These are phyloP conservation scores for Arachis monticola DNA, from an alignment of 331 rosid genomes.

Conservation along the genomic window DNA sequence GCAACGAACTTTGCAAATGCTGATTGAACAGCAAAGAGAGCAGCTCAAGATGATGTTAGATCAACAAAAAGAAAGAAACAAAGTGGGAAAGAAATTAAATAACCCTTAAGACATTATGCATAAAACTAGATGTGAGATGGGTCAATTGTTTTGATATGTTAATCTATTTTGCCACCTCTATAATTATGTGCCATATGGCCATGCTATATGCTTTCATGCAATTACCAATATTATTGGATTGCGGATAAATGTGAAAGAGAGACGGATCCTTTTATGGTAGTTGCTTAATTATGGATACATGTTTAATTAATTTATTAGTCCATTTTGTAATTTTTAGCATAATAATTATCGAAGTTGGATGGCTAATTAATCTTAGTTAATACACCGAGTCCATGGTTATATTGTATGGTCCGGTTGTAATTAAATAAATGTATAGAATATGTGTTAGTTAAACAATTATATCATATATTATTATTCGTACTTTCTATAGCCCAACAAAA, in stretches of 20 bases:
- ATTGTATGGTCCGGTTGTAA: too few species aligned
- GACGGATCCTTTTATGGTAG: background rate
- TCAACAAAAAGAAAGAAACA: conserved; percentile 25
- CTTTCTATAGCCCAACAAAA: too few species aligned
- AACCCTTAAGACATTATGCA: background rate
- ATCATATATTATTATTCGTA: too few species aligned
- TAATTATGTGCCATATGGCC: conserved; percentile 7
- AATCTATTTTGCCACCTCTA: background rate
- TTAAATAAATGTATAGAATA: too few species aligned
- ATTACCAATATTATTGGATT: conserved; percentile 6
- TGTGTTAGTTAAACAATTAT: too few species aligned
- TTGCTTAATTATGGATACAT: background rate
- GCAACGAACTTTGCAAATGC: conserved; percentile 44
- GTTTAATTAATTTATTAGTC: background rate
- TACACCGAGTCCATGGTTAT: too few species aligned
- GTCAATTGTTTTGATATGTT: conserved; percentile 9
- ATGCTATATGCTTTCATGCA: background rate
- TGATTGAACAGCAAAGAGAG: conserved; percentile 44
- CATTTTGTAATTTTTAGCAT: too few species aligned
- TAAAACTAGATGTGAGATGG: background rate
- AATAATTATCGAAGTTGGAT: too few species aligned
- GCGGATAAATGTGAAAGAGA: conserved; percentile 1
- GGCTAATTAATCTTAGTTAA: too few species aligned
- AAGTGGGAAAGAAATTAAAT: conserved; percentile 21
- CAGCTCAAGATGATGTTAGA: conserved; percentile 44